Evolutionary conservation across 306 rosid species (phyloP), one percentile per base, ranked within the genome.

Genomic region (Prosopis cineraria): DNA sequence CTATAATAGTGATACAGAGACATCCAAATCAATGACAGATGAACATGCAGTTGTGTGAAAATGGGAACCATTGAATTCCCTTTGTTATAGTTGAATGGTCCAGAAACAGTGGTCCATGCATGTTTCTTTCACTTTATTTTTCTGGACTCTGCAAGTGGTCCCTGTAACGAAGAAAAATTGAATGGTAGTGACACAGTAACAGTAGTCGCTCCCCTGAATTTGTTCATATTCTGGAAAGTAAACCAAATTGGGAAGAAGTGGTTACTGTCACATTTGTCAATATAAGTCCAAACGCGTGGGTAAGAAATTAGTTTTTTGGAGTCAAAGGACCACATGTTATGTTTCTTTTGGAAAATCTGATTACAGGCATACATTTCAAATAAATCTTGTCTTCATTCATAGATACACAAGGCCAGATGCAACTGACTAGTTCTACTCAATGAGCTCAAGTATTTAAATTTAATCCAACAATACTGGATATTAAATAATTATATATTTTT

Each of bases 21-120:
- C 25, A 50, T 50, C 58, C 27, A 8, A n/a, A 6, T 50, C 27
- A 52, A 52, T 7, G 59, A 20, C 11, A 20, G 27, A 52, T 20
- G 59, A 52, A 19, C 29, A 7, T 52, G 29, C 8, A n/a, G 29
- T 52, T 20, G 25, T 19, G 29, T 52, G 25, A 50, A 52, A 20
- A 20, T 52, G 27, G 59, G 59, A 12, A 27, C 20, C 29, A 52
- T 9, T 20, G 11, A 52, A 20, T 52, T 52, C 16, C n/a, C 20
- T 58, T 58, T 31, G 6, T 14, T 5, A 40, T 4, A 36, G 19
- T 10, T 1, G 1, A 70, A 43, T 78, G 27, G 44, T 30, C 25
- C 25, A n/a, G 27, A 31, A 59, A 58, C 10, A 4, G 70, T 58
- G 90, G 87, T 78, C 89, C 87, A 58, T 37, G 45, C 11, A 2